Conservation (phyloP, 805 yeast genomes). For the Starmerella sp. region DNA sequence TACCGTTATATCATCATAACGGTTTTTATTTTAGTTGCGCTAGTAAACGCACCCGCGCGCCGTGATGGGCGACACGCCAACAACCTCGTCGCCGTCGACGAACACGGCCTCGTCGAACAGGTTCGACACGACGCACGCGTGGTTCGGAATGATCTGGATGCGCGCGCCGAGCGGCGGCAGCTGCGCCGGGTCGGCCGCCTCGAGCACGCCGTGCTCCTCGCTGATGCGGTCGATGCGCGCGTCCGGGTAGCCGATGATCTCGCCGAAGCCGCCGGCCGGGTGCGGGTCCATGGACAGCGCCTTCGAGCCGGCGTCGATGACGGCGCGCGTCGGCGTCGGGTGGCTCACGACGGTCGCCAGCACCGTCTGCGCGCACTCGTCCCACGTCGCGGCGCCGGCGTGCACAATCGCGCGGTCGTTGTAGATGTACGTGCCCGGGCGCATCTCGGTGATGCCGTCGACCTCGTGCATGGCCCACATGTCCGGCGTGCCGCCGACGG, state of each 20-base stretch:
- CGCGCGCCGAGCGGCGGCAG: constrained; percentile 14
- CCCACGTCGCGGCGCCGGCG: constrained; percentile 8
- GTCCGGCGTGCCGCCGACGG: constrained; percentile 19
- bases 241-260: constrained; percentile 9
- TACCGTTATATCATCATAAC: too few species aligned
- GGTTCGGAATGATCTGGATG: constrained; percentile 15
- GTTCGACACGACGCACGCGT: constrained; percentile 16
- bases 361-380: constrained; percentile 16
- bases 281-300: constrained; percentile 14
- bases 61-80: constrained; percentile 2
- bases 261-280: constrained; percentile 10
- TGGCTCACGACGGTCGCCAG: constrained; percentile 14
- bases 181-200: constrained; percentile 13
- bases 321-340: constrained; percentile 15
- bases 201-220: constrained; percentile 19
- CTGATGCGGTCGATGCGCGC: constrained; percentile 14
- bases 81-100: constrained; percentile 7
- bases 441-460: constrained; percentile 11
- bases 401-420: constrained; percentile 14
- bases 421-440: constrained; percentile 18
- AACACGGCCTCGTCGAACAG: constrained; percentile 9
- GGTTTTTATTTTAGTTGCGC: too few species aligned
- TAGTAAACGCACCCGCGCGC: constrained; percentile 14
- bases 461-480: constrained; percentile 16
- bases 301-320: constrained; percentile 18